phyloP scores from a whole-genome alignment of 345 rosid species.

The Lumnitzera littorea region DNA sequence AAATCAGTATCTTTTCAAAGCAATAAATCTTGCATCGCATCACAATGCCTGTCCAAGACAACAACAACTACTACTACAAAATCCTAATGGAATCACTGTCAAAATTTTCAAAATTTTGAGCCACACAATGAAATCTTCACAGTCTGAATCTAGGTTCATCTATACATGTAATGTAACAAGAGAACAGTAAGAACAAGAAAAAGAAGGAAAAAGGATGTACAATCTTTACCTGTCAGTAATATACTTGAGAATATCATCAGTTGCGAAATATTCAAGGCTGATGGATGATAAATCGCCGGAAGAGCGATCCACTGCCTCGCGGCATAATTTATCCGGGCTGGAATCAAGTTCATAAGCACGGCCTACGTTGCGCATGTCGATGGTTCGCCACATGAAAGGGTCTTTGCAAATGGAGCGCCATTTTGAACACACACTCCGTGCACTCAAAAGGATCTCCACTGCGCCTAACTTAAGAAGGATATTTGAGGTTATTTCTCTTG shows the following conservation, averaged over 20 bases:
- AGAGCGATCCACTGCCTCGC: constrained; percentile 52
- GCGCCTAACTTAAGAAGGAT: constrained; percentile 37
- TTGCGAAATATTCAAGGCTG: constrained; percentile 28
- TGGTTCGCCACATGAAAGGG: constrained; percentile 39
- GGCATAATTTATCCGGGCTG: constrained; percentile 23
- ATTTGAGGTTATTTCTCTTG: constrained; percentile 31
- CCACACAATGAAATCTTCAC: too few relatives aligned
- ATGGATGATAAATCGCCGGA: constrained; percentile 34
- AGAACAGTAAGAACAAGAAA: too few relatives aligned
- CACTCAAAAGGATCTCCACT: constrained; percentile 31
- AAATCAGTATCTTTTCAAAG: too few relatives aligned
- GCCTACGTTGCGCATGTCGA: constrained; percentile 23
- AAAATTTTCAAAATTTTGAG: too few relatives aligned
- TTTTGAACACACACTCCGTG: constrained; percentile 40
- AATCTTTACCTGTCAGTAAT: constrained; percentile 36
- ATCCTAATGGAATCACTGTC: too few relatives aligned
- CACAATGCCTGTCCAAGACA: too few relatives aligned
- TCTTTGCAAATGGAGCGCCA: constrained; percentile 44
- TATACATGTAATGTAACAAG: too few relatives aligned
- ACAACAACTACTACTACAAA: too few relatives aligned
- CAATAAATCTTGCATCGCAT: too few relatives aligned
- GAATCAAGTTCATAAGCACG: not conserved
- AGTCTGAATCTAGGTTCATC: too few relatives aligned
- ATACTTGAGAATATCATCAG: constrained; percentile 36
- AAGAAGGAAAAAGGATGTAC: too few relatives aligned